A percentile compares a stretch with the other conserved stretches of the same genome.
Evolutionary conservation across 2,329 filamentous ascomycete genomes (phyloP).

Genomic region (Phialophora tarda): DNA sequence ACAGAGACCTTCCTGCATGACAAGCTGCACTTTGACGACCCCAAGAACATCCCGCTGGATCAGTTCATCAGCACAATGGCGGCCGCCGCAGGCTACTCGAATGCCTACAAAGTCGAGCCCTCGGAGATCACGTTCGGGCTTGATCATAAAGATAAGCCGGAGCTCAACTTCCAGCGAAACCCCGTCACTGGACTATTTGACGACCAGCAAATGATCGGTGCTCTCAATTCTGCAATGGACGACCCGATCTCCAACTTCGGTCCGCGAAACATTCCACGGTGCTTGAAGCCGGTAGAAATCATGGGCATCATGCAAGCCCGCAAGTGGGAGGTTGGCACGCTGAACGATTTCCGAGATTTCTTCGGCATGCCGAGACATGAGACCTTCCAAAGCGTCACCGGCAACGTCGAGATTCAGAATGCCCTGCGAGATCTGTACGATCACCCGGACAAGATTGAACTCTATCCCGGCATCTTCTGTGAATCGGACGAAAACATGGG

Average conservation of each 20-base stretch:
- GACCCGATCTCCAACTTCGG: constrained; percentile 8
- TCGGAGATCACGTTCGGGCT: constrained; percentile 4
- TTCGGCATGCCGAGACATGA: constrained; percentile 7
- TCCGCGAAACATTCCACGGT: constrained; percentile 2
- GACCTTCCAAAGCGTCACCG: constrained; percentile 1
- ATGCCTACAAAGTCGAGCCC: neutral
- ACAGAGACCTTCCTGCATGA: neutral
- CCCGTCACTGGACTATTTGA: neutral
- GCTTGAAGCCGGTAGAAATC: constrained; percentile 1
- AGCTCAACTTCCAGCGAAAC: constrained; percentile 6
- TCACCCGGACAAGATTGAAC: constrained; percentile 8
- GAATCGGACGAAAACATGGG: constrained; percentile 1
- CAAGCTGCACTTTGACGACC: neutral
- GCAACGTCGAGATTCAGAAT: constrained; percentile 3
- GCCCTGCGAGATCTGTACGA: constrained; percentile 5
- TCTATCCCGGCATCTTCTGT: constrained; percentile 8
- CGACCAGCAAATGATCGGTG: constrained; percentile 7
- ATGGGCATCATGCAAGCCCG: constrained; percentile 8
- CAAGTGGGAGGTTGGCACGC: constrained; percentile 8
- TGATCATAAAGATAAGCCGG: neutral
- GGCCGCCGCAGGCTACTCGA: neutral
- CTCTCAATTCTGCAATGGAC: neutral
- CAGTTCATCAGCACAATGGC: constrained; percentile 1
- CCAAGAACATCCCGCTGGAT: neutral
- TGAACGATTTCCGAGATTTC: constrained; percentile 5